phyloP scores from a whole-genome alignment of 1,284 basidiomycete species.

The Amylostereum areolatum region DNA sequence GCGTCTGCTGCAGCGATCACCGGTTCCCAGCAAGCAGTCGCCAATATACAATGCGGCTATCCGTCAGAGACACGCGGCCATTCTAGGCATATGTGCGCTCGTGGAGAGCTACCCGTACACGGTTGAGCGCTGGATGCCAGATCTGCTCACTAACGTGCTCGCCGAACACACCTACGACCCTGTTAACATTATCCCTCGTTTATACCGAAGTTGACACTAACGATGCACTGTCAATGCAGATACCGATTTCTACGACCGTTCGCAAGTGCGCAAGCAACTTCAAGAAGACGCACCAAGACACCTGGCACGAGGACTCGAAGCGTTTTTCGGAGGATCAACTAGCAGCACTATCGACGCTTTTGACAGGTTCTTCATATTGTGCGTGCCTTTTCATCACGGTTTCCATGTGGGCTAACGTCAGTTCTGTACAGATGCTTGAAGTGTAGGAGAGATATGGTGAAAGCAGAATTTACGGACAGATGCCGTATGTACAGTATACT shows the following conservation, averaged over 20 bases:
- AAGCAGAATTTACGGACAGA: too few species aligned
- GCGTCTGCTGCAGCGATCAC: constrained; percentile 52
- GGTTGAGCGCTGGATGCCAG: constrained; percentile 82
- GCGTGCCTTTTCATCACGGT: constrained; percentile 18
- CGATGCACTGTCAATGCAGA: constrained; percentile 28
- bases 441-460: too few species aligned
- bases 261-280: constrained; percentile 70
- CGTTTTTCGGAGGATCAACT: constrained; percentile 72
- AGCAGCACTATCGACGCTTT: constrained; percentile 60
- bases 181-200: constrained; percentile 29
- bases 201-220: neutral
- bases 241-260: constrained; percentile 70
- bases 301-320: constrained; percentile 79
- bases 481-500: neutral
- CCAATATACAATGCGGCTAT: constrained; percentile 58
- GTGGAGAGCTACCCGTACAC: constrained; percentile 83
- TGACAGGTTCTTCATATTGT: constrained; percentile 75
- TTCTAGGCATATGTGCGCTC: constrained; percentile 74
- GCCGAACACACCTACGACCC: constrained; percentile 83
- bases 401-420: neutral
- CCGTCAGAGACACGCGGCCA: constrained; percentile 71
- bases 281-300: constrained; percentile 76
- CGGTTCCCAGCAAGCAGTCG: constrained; percentile 51
- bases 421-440: neutral
- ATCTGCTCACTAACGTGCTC: constrained; percentile 61